These are phyloP conservation scores for Suillus alpinus DNA, from an alignment of 768 basidiomycete genomes.

Conservation along the genomic window DNA sequence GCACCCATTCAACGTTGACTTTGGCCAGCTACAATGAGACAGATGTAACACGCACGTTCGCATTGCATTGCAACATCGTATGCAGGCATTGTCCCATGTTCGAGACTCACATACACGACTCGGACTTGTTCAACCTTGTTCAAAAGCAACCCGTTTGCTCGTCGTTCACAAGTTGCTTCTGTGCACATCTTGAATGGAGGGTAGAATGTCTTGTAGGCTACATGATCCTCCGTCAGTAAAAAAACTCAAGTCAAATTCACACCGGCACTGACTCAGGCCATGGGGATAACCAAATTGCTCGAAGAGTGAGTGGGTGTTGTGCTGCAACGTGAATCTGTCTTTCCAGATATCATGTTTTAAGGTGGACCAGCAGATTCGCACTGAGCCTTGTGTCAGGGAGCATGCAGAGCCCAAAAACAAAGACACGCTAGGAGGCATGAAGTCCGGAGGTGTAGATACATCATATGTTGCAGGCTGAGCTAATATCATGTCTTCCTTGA, in stretches of 20 bases:
- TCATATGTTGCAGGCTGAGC: not conserved
- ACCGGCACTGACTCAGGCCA: too few relatives aligned
- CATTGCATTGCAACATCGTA: not conserved
- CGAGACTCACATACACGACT: not conserved
- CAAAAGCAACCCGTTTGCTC: not conserved
- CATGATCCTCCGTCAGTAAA: not conserved
- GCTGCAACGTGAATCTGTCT: not conserved
- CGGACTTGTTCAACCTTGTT: not conserved
- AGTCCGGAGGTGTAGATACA: not conserved
- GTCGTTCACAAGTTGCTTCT: not conserved
- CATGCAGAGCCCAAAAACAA: not conserved
- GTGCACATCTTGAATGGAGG: not conserved
- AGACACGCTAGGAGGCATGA: not conserved
- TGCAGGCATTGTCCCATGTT: not conserved
- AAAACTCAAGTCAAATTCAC: too few relatives aligned
- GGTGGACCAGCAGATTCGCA: not conserved
- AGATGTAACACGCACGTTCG: too few relatives aligned
- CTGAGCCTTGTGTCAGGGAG: not conserved
- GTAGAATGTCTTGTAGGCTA: not conserved
- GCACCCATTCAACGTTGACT: too few relatives aligned
- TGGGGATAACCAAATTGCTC: too few relatives aligned
- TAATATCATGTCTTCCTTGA: not conserved
- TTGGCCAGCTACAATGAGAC: too few relatives aligned
- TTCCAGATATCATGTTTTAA: not conserved
- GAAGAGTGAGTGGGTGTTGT: too few relatives aligned